A percentile compares a stretch with the other conserved stretches of the same genome.
These are phyloP conservation scores for Trifolium dubium DNA, from an alignment of 306 rosid species.

Conservation along the genomic window DNA sequence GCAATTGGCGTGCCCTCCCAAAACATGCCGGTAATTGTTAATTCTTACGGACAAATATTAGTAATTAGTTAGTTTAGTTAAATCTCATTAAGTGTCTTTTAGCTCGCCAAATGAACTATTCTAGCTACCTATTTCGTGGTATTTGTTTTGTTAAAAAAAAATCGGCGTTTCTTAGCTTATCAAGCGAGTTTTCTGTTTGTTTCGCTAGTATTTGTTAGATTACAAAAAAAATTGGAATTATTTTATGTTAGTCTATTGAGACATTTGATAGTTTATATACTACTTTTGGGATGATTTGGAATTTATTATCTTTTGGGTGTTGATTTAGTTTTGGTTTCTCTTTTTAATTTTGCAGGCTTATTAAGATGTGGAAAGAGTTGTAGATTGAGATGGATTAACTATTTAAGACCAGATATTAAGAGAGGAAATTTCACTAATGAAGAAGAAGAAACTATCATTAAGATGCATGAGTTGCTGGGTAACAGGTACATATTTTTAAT, in stretches of 20 bases:
- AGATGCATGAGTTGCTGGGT: conserved; percentile 70
- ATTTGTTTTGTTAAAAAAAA: too few relatives aligned
- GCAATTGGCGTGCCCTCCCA: conserved; percentile 90
- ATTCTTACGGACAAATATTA: neutral
- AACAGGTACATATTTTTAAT: conserved; percentile 54
- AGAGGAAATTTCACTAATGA: conserved; percentile 81
- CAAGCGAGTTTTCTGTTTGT: too few relatives aligned
- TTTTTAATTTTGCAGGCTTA: conserved; percentile 50
- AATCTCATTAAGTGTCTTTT: neutral
- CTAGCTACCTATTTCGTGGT: too few relatives aligned
- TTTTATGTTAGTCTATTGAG: neutral
- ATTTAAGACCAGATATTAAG: conserved; percentile 76
- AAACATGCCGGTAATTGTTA: conserved; percentile 66
- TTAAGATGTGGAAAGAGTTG: conserved; percentile 93
- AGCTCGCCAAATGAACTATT: neutral
- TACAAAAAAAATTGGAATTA: neutral
- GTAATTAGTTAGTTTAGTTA: neutral
- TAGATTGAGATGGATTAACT: conserved; percentile 83
- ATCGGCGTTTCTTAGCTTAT: too few relatives aligned
- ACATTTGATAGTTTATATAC: neutral
- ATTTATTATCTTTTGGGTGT: neutral
- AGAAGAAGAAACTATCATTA: conserved; percentile 69
- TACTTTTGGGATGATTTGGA: neutral
- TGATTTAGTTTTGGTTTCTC: conserved; percentile 16
- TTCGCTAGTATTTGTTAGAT: neutral